Percentiles rank a stretch among this genome's conserved stretches.
Conservation (phyloP, 2,329 filamentous ascomycete genomes). For the Aureobasidium sp. region DNA sequence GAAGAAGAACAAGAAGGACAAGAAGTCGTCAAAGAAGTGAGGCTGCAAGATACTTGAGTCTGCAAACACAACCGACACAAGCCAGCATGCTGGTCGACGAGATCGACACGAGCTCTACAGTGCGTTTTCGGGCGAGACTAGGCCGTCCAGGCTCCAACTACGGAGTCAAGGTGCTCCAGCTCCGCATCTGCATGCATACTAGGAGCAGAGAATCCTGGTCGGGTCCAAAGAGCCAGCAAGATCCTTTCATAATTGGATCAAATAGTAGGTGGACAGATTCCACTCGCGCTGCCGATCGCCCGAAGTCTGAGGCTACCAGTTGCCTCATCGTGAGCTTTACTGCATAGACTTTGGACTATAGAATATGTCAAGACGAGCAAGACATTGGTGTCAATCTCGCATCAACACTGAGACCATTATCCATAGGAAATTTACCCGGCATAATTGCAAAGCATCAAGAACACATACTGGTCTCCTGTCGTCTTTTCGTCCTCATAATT, state of each 20-base stretch:
- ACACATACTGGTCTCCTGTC: too few relatives aligned
- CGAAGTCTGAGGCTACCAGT: not conserved
- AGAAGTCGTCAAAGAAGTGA: slow-evolving; percentile 8
- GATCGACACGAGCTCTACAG: not conserved
- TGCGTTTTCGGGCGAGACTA: not conserved
- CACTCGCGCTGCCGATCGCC: not conserved
- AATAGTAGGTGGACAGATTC: not conserved
- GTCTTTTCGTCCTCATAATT: too few relatives aligned
- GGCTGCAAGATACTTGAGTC: not conserved
- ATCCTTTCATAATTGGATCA: not conserved
- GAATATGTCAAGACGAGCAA: too few relatives aligned
- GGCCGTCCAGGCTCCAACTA: not conserved
- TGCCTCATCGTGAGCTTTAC: not conserved
- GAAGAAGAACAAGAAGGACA: slow-evolving; percentile 16
- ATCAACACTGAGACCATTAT: too few relatives aligned
- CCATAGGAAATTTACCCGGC: too few relatives aligned
- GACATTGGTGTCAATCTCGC: too few relatives aligned
- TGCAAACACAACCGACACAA: not conserved
- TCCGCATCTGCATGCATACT: not conserved
- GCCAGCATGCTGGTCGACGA: not conserved
- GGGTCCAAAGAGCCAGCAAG: too few relatives aligned
- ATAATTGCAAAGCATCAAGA: too few relatives aligned
- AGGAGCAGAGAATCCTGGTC: not conserved
- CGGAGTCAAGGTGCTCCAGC: not conserved
- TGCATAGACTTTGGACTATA: not conserved